Evolutionary conservation across 352 stramenopile genomes (phyloP).

Genomic region (Phytophthora rubi): DNA sequence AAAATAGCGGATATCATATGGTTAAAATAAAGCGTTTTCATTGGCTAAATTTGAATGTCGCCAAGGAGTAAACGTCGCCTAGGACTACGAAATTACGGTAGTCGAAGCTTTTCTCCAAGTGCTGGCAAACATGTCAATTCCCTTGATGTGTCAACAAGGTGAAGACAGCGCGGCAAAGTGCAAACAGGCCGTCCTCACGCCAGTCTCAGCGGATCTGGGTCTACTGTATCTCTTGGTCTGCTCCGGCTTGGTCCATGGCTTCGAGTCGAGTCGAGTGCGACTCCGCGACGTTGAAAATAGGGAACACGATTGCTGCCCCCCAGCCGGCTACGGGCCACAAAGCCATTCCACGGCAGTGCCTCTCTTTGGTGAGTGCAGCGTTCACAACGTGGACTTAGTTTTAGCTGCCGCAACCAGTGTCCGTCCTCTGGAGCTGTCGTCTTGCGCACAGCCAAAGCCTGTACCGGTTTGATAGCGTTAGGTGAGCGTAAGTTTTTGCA

Average conservation of each 20-base stretch:
- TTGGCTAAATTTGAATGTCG: too few species aligned
- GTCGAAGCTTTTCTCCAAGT: not conserved
- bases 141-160: conserved; percentile 12
- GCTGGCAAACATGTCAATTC: conserved; percentile 16
- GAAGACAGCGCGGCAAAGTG: not conserved
- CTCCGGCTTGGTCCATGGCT: not conserved
- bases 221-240: not conserved
- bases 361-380: conserved; percentile 4
- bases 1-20: too few species aligned
- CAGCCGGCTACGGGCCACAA: conserved; percentile 11
- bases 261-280: not conserved
- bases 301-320: conserved; percentile 10
- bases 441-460: not conserved
- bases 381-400: not conserved
- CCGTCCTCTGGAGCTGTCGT: not conserved
- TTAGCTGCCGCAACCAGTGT: conserved; percentile 11
- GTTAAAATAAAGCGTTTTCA: too few species aligned
- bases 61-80: too few species aligned
- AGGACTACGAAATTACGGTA: too few species aligned
- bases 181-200: not conserved
- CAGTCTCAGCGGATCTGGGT: not conserved
- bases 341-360: not conserved
- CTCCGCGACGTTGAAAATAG: not conserved
- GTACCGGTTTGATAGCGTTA: not conserved
- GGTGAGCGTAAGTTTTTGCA: not conserved